Conservation (phyloP, 345 rosid species). For the Theobroma cacao region DNA sequence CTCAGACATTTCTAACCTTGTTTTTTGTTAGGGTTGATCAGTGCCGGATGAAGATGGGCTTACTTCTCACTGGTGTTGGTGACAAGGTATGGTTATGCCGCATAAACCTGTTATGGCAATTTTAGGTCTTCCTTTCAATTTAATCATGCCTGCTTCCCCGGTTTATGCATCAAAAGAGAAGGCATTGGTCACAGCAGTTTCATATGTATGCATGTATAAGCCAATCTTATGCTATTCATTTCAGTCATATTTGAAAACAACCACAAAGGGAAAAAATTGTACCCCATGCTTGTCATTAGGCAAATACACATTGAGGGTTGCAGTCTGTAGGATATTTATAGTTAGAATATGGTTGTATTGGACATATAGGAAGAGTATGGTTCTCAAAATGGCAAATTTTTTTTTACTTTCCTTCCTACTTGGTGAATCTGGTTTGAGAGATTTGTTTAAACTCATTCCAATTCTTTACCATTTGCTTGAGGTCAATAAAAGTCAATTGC, state of each 20-base stretch:
- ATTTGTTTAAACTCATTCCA: not conserved
- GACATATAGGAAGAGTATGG: not conserved
- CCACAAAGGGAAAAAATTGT: not conserved
- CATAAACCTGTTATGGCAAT: not conserved
- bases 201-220: not conserved
- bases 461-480: not conserved
- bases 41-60: slow-evolving; percentile 82
- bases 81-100: slow-evolving; percentile 57
- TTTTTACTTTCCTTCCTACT: not conserved
- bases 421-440: not conserved
- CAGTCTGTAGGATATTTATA: not conserved
- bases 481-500: not conserved
- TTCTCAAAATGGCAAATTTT: not conserved
- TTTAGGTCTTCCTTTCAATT: not conserved
- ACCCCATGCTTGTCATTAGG: not conserved
- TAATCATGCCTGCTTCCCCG: not conserved
- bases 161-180: not conserved
- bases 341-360: not conserved
- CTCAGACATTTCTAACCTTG: slow-evolving; percentile 16
- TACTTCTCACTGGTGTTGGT: slow-evolving; percentile 88
- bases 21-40: slow-evolving; percentile 58
- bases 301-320: not conserved
- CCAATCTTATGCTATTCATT: not conserved
- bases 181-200: not conserved
- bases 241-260: not conserved